phyloP scores from a whole-genome alignment of 345 rosid genomes.

The Corchorus capsularis region DNA sequence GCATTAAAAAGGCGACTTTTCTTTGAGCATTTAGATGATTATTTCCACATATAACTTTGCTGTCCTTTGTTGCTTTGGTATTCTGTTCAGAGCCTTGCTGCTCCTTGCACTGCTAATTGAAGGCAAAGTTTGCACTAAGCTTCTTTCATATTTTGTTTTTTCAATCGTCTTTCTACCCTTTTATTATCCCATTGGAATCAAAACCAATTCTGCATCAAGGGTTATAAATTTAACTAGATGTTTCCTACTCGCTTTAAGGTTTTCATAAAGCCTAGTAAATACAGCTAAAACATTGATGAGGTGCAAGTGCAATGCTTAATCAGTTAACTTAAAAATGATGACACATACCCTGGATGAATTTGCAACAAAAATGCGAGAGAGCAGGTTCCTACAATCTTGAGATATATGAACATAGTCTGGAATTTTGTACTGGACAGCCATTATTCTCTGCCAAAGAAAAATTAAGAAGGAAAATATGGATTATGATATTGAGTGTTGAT shows the following conservation, averaged over 20 bases:
- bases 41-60: too few relatives aligned
- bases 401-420: constrained; percentile 88
- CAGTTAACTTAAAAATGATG: constrained; percentile 11
- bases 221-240: not conserved
- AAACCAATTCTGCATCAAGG: not conserved
- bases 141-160: not conserved
- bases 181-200: not conserved
- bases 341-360: constrained; percentile 59
- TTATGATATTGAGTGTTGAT: not conserved
- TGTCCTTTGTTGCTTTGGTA: too few relatives aligned
- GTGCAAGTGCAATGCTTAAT: not conserved
- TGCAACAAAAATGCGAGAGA: constrained; percentile 83
- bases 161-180: not conserved
- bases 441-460: constrained; percentile 61
- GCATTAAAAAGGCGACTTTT: not conserved
- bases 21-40: too few relatives aligned
- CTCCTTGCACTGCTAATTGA: too few relatives aligned
- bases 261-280: not conserved
- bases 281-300: not conserved
- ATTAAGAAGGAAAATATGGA: not conserved
- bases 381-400: constrained; percentile 76
- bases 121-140: not conserved
- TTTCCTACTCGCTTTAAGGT: constrained; percentile 4
- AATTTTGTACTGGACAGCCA: constrained; percentile 87
- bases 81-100: too few relatives aligned